Evolutionary conservation across 108 stramenopile species (phyloP).

Genomic region (Cyclotella cryptica): DNA sequence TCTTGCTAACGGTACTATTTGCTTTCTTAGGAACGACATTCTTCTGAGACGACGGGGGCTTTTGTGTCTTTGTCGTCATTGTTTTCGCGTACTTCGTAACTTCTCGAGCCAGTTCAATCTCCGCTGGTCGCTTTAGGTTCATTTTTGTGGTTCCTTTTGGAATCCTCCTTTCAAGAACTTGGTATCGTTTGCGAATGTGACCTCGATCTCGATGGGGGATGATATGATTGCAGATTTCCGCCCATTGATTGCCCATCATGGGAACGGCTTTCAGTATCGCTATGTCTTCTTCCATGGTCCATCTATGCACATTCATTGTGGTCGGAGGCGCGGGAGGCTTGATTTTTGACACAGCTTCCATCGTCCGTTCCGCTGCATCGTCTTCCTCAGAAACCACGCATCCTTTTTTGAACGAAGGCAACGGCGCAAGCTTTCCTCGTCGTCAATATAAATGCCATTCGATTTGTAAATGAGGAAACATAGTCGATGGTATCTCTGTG

Average conservation of each 20-base stretch:
- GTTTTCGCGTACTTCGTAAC: constrained; percentile 11
- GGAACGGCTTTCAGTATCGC: constrained; percentile 82
- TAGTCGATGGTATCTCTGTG: constrained; percentile 83
- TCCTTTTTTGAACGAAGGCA: constrained; percentile 49
- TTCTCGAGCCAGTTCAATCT: background rate
- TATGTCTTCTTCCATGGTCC: constrained; percentile 88
- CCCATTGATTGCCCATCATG: constrained; percentile 85
- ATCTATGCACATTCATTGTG: constrained; percentile 86
- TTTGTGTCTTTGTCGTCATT: background rate
- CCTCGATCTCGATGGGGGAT: constrained; percentile 89
- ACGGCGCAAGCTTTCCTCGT: constrained; percentile 73
- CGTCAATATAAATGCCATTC: constrained; percentile 72
- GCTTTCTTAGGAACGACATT: constrained; percentile 21
- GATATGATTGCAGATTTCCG: constrained; percentile 72
- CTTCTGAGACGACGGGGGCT: constrained; percentile 11
- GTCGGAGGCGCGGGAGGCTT: constrained; percentile 73
- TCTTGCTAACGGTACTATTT: background rate
- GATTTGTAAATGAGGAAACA: constrained; percentile 85
- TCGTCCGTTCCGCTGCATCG: constrained; percentile 15
- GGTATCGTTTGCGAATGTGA: constrained; percentile 86
- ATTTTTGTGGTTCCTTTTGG: constrained; percentile 51
- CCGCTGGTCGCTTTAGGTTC: constrained; percentile 33
- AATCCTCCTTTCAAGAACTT: constrained; percentile 83
- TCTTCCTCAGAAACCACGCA: constrained; percentile 53
- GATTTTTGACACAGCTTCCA: constrained; percentile 48